Evolutionary conservation across 805 yeast species (phyloP).

Genomic region (Candida verbasci): DNA sequence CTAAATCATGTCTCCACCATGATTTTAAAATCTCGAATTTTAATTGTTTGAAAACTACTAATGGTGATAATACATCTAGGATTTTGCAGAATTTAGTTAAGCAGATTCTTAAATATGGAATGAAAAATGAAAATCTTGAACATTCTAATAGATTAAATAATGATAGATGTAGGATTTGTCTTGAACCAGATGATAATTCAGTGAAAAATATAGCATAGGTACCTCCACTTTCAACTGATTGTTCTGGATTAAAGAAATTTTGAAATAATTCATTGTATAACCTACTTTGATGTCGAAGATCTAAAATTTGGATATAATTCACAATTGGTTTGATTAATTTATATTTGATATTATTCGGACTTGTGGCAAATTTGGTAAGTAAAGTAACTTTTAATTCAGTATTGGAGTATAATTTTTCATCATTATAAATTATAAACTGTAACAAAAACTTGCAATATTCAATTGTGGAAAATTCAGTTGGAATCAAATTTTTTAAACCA

Average conservation of each 20-base stretch:
- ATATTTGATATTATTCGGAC: slow-evolving; percentile 17
- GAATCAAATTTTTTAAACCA: slow-evolving; percentile 35
- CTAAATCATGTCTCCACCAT: slow-evolving; percentile 37
- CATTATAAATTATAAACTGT: slow-evolving; percentile 19
- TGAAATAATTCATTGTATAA: slow-evolving; percentile 24
- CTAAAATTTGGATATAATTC: background rate
- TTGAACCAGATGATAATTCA: slow-evolving; percentile 23
- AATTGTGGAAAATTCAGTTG: slow-evolving; percentile 29
- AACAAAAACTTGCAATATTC: slow-evolving; percentile 31
- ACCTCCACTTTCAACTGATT: slow-evolving; percentile 33
- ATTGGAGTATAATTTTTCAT: slow-evolving; percentile 15
- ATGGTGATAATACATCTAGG: slow-evolving; percentile 11
- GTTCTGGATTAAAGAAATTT: slow-evolving; percentile 31
- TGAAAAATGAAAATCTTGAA: slow-evolving; percentile 25
- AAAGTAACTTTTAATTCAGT: slow-evolving; percentile 7
- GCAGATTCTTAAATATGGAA: slow-evolving; percentile 24
- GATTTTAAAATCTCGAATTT: slow-evolving; percentile 35
- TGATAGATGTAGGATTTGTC: slow-evolving; percentile 26
- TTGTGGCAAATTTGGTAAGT: slow-evolving; percentile 3
- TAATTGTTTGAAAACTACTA: slow-evolving; percentile 23
- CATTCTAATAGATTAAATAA: slow-evolving; percentile 41
- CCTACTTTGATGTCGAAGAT: background rate
- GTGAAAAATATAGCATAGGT: slow-evolving; percentile 35
- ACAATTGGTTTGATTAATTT: slow-evolving; percentile 11
- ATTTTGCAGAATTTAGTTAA: slow-evolving; percentile 18